phyloP scores from a whole-genome alignment of 2,329 filamentous ascomycete genomes.

The Cladosporium halotolerans region DNA sequence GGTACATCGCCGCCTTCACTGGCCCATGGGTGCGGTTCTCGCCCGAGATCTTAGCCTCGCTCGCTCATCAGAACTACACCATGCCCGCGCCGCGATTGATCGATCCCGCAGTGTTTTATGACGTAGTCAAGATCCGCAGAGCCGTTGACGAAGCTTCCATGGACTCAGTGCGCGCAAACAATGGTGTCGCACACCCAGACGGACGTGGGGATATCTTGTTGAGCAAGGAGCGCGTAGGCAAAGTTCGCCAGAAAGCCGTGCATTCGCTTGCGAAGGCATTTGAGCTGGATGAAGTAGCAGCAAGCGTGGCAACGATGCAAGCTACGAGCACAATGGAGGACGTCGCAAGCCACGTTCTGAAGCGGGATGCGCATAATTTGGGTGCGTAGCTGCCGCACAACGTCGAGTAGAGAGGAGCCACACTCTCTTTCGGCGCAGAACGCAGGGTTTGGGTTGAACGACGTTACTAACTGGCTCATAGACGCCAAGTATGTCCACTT shows the following conservation, averaged over 20 bases:
- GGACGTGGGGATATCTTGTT: constrained; percentile 54
- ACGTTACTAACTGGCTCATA: not conserved
- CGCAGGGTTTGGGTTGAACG: not conserved
- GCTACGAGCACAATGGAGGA: constrained; percentile 70
- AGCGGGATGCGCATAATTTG: constrained; percentile 58
- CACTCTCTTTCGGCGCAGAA: not conserved
- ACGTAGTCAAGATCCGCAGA: constrained; percentile 73
- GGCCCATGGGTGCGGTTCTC: constrained; percentile 78
- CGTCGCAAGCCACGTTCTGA: constrained; percentile 65
- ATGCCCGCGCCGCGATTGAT: constrained; percentile 69
- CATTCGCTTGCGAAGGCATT: constrained; percentile 73
- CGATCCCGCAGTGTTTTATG: constrained; percentile 75
- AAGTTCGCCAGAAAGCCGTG: constrained; percentile 74
- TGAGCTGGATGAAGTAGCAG: constrained; percentile 73
- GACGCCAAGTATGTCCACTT: constrained; percentile 88
- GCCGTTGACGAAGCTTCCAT: constrained; percentile 75
- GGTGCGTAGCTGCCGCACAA: constrained; percentile 12
- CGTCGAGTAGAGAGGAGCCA: not conserved
- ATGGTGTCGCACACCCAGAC: constrained; percentile 56
- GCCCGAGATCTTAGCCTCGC: constrained; percentile 68
- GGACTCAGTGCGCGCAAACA: constrained; percentile 70
- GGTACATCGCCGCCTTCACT: constrained; percentile 76
- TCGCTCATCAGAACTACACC: constrained; percentile 74
- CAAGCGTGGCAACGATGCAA: constrained; percentile 79
- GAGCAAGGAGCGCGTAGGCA: constrained; percentile 68